These are phyloP conservation scores for Leccinum subtestaceum DNA, from an alignment of 768 basidiomycete genomes.

Conservation along the genomic window DNA sequence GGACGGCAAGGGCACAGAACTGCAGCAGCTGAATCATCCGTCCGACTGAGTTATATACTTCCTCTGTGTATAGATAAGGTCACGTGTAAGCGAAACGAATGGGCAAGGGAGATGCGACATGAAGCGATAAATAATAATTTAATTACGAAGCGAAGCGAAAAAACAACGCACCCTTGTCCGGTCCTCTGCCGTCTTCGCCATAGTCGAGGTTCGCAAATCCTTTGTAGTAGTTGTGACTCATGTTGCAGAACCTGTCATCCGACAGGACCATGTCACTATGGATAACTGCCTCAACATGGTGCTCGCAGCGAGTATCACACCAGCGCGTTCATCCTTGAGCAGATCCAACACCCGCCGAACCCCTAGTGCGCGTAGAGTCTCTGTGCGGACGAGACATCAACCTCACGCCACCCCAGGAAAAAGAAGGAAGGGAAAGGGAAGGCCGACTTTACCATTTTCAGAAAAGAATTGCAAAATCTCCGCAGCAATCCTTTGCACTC, in stretches of 20 bases:
- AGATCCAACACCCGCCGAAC: slow-evolving; percentile 12
- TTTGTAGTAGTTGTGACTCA: slow-evolving; percentile 22
- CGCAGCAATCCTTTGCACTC: slow-evolving; percentile 4
- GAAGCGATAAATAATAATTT: too few species aligned
- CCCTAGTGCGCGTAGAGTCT: slow-evolving; percentile 8
- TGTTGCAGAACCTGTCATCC: slow-evolving; percentile 13
- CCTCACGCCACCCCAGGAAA: background rate
- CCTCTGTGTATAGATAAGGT: slow-evolving; percentile 11
- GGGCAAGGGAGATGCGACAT: too few species aligned
- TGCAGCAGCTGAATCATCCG: slow-evolving; percentile 22
- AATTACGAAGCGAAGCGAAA: too few species aligned
- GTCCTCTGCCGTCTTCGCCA: slow-evolving; percentile 13
- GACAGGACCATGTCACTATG: slow-evolving; percentile 11
- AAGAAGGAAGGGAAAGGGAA: background rate
- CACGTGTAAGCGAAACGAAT: background rate
- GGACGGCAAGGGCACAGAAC: background rate
- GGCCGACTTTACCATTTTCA: slow-evolving; percentile 7
- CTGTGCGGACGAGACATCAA: background rate
- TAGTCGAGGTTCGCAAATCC: slow-evolving; percentile 13
- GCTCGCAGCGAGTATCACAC: slow-evolving; percentile 17
- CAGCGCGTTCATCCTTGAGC: slow-evolving; percentile 19
- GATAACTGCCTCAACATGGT: slow-evolving; percentile 14
- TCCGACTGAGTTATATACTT: slow-evolving; percentile 25
- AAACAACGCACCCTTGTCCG: slow-evolving; percentile 8
- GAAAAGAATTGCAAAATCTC: slow-evolving; percentile 14